phyloP scores from a whole-genome alignment of 1,284 basidiomycete genomes.

The Moesziomyces aphidis region DNA sequence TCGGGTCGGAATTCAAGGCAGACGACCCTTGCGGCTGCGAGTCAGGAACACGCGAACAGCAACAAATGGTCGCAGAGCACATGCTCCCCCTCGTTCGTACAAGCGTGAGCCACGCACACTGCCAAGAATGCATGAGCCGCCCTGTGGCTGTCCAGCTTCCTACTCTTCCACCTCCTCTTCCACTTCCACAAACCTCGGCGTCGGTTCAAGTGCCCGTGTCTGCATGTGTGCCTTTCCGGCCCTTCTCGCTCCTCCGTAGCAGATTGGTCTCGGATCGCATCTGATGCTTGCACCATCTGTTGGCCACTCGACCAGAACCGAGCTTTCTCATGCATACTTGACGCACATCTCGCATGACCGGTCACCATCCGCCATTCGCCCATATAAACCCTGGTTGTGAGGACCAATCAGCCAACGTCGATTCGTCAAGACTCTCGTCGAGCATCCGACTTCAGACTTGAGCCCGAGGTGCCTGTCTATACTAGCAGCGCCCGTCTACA shows the following conservation, averaged over 20 bases:
- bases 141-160: not conserved
- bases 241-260: not conserved
- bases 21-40: not conserved
- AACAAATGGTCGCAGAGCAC: not conserved
- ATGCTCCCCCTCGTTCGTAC: not conserved
- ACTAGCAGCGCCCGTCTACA: not conserved
- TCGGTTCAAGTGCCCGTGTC: not conserved
- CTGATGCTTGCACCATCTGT: not conserved
- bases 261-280: not conserved
- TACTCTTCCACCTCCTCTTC: not conserved
- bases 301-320: not conserved
- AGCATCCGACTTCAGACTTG: constrained; percentile 3
- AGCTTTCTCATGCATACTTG: not conserved
- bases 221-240: not conserved
- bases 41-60: not conserved
- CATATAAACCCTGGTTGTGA: not conserved
- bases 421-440: constrained; percentile 8
- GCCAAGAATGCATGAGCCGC: not conserved
- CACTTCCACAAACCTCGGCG: not conserved
- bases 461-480: constrained; percentile 4
- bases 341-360: not conserved
- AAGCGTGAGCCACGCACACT: not conserved
- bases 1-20: constrained; percentile 5
- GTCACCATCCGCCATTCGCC: not conserved
- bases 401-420: not conserved